Evolutionary conservation across 208 protist genomes (phyloP).

Genomic region (Herpetomonas samuelpessoai): DNA sequence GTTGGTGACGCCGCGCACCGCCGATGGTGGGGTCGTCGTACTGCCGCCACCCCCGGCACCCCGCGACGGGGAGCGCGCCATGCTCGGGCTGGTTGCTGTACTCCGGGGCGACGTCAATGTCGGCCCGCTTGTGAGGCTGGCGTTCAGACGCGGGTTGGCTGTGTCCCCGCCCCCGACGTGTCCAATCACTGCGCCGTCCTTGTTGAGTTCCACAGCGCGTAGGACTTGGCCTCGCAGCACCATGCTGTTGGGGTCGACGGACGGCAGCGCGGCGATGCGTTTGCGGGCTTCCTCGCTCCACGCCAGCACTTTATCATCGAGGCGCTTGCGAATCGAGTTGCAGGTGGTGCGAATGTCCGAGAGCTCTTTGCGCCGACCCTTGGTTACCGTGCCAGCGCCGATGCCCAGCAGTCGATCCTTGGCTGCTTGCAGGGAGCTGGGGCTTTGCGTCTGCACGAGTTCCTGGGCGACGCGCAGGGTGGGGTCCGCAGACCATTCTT

Average conservation of each 20-base stretch:
- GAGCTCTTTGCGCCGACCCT: conserved; percentile 32
- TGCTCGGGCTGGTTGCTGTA: background rate
- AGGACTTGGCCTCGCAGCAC: conserved; percentile 45
- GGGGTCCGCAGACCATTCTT: conserved; percentile 64
- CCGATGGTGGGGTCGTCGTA: no score
- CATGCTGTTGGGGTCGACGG: conserved; percentile 19
- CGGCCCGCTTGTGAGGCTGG: background rate
- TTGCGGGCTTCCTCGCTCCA: conserved; percentile 56
- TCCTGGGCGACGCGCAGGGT: conserved; percentile 42
- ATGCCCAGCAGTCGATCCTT: conserved; percentile 59
- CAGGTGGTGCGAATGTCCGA: conserved; percentile 60
- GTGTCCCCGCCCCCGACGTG: background rate
- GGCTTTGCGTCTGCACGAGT: conserved; percentile 44
- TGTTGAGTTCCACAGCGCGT: conserved; percentile 29
- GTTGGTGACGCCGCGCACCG: background rate
- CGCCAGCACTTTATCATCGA: conserved; percentile 39
- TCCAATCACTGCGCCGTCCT: background rate
- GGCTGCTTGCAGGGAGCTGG: conserved; percentile 36
- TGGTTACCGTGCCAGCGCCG: conserved; percentile 29
- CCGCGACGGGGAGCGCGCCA: background rate
- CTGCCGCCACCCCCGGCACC: background rate
- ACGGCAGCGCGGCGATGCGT: conserved; percentile 16
- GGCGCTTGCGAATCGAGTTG: conserved; percentile 51
- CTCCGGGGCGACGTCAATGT: conserved; percentile 3
- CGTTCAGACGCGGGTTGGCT: conserved; percentile 6